Evolutionary conservation across 169 alveolate genomes (phyloP).

Genomic region (Plasmodium vinckei): DNA sequence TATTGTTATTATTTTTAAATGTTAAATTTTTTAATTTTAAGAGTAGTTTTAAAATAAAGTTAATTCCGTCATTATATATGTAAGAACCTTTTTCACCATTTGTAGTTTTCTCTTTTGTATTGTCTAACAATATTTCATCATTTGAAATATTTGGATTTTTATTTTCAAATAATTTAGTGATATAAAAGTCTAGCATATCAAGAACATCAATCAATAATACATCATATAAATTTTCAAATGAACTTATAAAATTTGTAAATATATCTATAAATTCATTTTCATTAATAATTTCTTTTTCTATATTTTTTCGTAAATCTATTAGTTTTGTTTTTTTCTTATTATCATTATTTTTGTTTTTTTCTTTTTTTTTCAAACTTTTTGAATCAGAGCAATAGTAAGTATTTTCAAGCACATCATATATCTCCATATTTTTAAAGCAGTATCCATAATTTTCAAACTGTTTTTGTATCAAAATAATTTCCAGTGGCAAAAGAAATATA

Average conservation of each 20-base stretch:
- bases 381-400: conserved; percentile 16
- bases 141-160: no score
- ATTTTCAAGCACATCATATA: conserved; percentile 22
- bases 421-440: neutral
- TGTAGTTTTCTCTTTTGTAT: no score
- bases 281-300: conserved; percentile 17
- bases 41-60: no score
- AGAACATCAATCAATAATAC: neutral
- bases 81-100: no score
- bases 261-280: conserved; percentile 15
- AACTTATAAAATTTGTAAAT: conserved; percentile 10
- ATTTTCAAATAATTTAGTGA: no score
- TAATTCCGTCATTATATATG: no score
- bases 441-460: neutral
- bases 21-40: no score
- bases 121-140: no score
- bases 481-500: conserved; percentile 42
- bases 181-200: neutral
- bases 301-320: conserved; percentile 4
- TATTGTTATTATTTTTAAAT: no score
- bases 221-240: neutral
- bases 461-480: conserved; percentile 29
- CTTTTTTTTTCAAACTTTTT: conserved; percentile 15
- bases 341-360: conserved; percentile 28
- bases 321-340: conserved; percentile 22